A percentile compares a stretch with the other conserved stretches of the same genome.
phyloP scores from a whole-genome alignment of 352 stramenopile genomes.

The Pythium angustatum region DNA sequence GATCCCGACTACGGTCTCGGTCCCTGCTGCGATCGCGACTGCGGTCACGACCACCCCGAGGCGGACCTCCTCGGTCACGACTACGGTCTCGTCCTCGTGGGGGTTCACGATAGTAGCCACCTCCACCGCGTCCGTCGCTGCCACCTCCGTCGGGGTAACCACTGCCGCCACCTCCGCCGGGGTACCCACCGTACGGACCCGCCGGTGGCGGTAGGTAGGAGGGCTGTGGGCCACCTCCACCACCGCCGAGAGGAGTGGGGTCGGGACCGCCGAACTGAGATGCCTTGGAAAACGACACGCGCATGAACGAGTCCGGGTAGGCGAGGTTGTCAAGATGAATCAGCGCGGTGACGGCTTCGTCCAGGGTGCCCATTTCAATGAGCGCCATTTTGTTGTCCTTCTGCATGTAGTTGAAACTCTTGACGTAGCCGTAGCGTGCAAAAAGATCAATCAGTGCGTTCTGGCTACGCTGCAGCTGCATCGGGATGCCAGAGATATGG shows the following conservation, averaged over 20 bases:
- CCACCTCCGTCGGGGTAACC: background rate
- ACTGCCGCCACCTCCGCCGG: conserved; percentile 8
- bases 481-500: conserved; percentile 74
- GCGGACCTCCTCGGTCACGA: conserved; percentile 18
- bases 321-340: conserved; percentile 68
- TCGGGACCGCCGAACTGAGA: conserved; percentile 33
- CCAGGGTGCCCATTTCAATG: conserved; percentile 71
- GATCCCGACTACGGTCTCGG: conserved; percentile 16
- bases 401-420: conserved; percentile 73
- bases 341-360: conserved; percentile 77
- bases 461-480: conserved; percentile 63
- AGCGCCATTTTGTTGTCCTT: conserved; percentile 80
- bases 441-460: conserved; percentile 67
- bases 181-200: conserved; percentile 7
- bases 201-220: conserved; percentile 13
- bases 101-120: conserved; percentile 18
- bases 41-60: no score
- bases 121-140: conserved; percentile 23
- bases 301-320: conserved; percentile 74
- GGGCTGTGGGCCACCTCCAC: background rate
- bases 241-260: background rate
- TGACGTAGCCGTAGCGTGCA: conserved; percentile 68
- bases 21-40: conserved; percentile 18
- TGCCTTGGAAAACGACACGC: conserved; percentile 80
- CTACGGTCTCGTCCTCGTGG: conserved; percentile 17